phyloP scores from a whole-genome alignment of 2,329 filamentous ascomycete species.

The Alternaria angustiovoidea region DNA sequence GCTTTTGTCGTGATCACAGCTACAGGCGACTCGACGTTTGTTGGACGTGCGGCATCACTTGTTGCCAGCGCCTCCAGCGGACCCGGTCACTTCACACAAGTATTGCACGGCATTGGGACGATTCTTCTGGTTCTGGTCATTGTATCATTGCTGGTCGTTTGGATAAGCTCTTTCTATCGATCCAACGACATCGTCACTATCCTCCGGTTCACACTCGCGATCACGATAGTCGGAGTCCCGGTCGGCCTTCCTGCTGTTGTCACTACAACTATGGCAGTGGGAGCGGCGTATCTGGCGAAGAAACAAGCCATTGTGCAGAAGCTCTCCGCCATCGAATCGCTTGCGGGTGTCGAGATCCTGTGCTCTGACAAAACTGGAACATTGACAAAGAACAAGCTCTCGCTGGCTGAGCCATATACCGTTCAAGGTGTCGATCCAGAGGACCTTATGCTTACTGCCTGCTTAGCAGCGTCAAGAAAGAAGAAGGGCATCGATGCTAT shows the following conservation, averaged over 20 bases:
- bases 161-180: constrained; percentile 87
- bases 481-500: constrained; percentile 96
- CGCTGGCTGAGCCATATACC: constrained; percentile 83
- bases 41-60: constrained; percentile 85
- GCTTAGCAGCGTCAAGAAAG: constrained; percentile 88
- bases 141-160: constrained; percentile 80
- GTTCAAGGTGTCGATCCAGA: constrained; percentile 83
- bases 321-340: constrained; percentile 88
- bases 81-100: constrained; percentile 88
- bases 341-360: constrained; percentile 91
- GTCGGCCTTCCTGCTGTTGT: constrained; percentile 93
- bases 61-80: constrained; percentile 78
- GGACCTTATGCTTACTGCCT: constrained; percentile 91
- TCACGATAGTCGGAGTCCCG: constrained; percentile 90
- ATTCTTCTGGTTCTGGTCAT: constrained; percentile 82
- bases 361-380: constrained; percentile 96
- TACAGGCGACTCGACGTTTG: constrained; percentile 89
- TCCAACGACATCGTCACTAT: constrained; percentile 82
- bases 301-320: constrained; percentile 95
- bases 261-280: constrained; percentile 94
- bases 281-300: constrained; percentile 88
- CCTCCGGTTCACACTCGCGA: constrained; percentile 83
- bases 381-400: constrained; percentile 93
- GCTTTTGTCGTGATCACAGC: constrained; percentile 82
- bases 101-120: constrained; percentile 86